Evolutionary conservation across 345 rosid genomes (phyloP).

Genomic region (Salix udensis): DNA sequence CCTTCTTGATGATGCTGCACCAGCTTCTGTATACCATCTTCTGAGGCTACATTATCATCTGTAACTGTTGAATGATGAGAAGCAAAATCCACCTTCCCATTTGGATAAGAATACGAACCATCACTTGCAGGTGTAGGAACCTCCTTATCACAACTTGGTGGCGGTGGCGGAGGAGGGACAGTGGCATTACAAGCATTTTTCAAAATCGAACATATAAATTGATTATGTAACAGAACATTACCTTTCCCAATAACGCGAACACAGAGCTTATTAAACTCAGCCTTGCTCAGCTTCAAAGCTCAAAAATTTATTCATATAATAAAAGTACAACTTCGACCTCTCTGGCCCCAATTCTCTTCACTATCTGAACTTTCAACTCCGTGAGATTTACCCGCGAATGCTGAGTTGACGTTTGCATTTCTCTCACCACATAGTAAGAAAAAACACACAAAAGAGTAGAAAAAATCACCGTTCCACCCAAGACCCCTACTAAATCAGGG

Average conservation of each 20-base stretch:
- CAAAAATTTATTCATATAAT: conserved; percentile 31
- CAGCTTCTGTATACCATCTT: conserved; percentile 10
- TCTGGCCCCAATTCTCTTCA: conserved; percentile 35
- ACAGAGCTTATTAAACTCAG: conserved; percentile 37
- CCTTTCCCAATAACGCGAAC: conserved; percentile 36
- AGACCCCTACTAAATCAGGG: conserved; percentile 7
- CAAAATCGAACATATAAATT: conserved; percentile 39
- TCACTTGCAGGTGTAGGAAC: conserved; percentile 11
- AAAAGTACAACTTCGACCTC: conserved; percentile 37
- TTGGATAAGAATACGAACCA: conserved; percentile 14
- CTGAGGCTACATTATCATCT: conserved; percentile 10
- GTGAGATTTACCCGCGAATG: conserved; percentile 19
- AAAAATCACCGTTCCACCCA: conserved; percentile 3
- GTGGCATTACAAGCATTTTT: conserved; percentile 41
- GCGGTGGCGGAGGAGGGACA: conserved; percentile 17
- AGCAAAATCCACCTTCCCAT: conserved; percentile 28
- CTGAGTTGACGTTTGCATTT: conserved; percentile 20
- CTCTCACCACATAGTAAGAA: conserved; percentile 20
- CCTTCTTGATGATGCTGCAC: conserved; percentile 40
- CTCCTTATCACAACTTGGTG: conserved; percentile 8
- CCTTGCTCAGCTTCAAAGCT: conserved; percentile 33
- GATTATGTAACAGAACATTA: conserved; percentile 39
- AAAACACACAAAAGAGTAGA: background rate
- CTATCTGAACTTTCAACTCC: conserved; percentile 36
- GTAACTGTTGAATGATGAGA: conserved; percentile 13